Evolutionary conservation across 2,329 filamentous ascomycete species (phyloP), one percentile per base, ranked within the genome.

Genomic region (Alternaria sp.): DNA sequence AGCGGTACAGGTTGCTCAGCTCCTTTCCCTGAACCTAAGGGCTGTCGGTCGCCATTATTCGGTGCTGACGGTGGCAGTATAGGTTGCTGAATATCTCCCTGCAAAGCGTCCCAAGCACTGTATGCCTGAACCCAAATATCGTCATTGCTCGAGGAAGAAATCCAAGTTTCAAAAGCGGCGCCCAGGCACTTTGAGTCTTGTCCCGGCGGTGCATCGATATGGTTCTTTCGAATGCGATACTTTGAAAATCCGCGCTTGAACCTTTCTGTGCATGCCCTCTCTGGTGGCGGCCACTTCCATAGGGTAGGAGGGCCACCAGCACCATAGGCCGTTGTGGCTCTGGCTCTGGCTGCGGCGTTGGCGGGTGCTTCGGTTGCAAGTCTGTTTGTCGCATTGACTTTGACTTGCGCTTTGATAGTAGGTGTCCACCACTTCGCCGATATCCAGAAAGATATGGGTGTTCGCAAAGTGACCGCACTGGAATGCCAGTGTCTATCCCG

Each of bases 401-500:
- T 16, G 24, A 5, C 38, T 22, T 42, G 5, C 7, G 24, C 26
- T 16, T 16, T 16, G 24, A 5, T 26, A 14, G 39, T 18, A 24
- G 39, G 20, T 24, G 20, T 42, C 39, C 39, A 42, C 39, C 14
- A 4, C 39, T 18, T 42, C 18, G 39, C 39, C 39, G 7, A 42
- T 14, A 24, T 12, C 14, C 42, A 46, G 8, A 38, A 43, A 38
- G 41, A 26, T 16, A 20, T 9, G 6, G 7, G 11, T 7, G 51
- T 38, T 28, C 41, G 41, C 14, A 6, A 7, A 18, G 20, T 34
- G 18, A 14, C 14, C 5, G 18, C 41, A 26, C 8, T 28, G 20
- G 51, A 54, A 54, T 47, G 42, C 51, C 30, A 39, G n/a, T 54
- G 11, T 39, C 43, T 46, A 11, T 47, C 32, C 9, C 16, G 32